Percentiles rank a stretch among this genome's conserved stretches.
phyloP scores from a whole-genome alignment of 2,329 filamentous ascomycete species.

The Leptographium wingfieldii region DNA sequence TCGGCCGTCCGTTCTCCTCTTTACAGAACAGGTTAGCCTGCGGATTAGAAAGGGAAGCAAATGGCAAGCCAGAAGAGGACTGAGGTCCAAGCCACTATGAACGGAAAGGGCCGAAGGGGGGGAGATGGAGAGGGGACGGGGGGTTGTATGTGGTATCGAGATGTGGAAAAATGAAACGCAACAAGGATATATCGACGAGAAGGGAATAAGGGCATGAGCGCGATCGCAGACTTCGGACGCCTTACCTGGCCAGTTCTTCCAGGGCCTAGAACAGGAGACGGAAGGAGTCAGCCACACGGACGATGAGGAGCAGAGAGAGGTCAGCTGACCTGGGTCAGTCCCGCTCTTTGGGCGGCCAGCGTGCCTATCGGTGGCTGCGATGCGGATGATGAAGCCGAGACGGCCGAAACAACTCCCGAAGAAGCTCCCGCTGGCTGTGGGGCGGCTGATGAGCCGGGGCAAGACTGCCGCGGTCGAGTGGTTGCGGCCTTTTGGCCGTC shows the following conservation, averaged over 20 bases:
- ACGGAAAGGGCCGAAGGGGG: no score
- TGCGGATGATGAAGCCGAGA: background rate
- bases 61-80: background rate
- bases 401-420: background rate
- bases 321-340: constrained; percentile 8
- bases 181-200: no score
- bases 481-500: background rate
- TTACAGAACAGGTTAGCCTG: background rate
- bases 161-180: no score
- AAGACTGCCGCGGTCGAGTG: background rate
- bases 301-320: background rate
- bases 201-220: no score
- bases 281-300: constrained; percentile 1
- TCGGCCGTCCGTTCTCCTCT: constrained; percentile 43
- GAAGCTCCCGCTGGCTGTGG: background rate
- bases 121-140: no score
- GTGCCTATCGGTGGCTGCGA: background rate
- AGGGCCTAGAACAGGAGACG: constrained; percentile 8
- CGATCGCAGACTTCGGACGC: no score
- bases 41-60: background rate
- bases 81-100: no score
- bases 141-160: background rate
- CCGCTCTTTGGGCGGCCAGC: constrained; percentile 2
- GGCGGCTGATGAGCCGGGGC: background rate
- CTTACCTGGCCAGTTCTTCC: constrained; percentile 9